Evolutionary conservation across 441 rosid species (phyloP).

Genomic region (Raphanus hybrid): DNA sequence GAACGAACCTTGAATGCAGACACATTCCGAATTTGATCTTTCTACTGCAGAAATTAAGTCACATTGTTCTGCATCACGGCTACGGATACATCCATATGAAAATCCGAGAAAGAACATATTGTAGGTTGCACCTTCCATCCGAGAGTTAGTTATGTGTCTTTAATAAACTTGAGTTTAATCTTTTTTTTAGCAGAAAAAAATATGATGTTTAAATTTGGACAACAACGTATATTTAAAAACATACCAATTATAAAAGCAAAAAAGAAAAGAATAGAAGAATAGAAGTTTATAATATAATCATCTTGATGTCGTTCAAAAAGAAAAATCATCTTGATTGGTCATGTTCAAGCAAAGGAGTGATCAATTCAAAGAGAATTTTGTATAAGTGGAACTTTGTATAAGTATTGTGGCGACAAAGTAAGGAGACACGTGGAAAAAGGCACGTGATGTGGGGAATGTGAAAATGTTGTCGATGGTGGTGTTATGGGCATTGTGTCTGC

Average conservation of each 20-base stretch:
- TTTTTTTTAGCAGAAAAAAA: too few relatives aligned
- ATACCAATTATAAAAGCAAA: not conserved
- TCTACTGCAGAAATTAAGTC: too few relatives aligned
- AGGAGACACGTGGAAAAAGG: constrained; percentile 39
- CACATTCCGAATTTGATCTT: too few relatives aligned
- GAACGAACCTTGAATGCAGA: too few relatives aligned
- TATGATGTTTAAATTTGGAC: not conserved
- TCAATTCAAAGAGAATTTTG: not conserved
- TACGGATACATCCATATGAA: too few relatives aligned
- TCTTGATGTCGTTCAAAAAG: not conserved
- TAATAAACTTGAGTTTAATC: too few relatives aligned
- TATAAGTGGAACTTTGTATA: not conserved
- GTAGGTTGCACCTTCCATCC: too few relatives aligned
- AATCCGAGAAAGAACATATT: too few relatives aligned
- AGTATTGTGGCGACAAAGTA: constrained; percentile 9
- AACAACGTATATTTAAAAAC: not conserved
- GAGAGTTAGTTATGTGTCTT: too few relatives aligned
- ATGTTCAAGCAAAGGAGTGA: not conserved
- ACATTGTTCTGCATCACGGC: too few relatives aligned
- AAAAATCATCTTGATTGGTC: not conserved
- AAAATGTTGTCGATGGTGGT: constrained; percentile 37
- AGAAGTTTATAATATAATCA: not conserved
- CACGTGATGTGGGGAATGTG: constrained; percentile 54
- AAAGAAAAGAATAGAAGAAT: not conserved
- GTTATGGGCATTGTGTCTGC: constrained; percentile 36